Evolutionary conservation across 805 yeast genomes (phyloP), one percentile per base, ranked within the genome.

Genomic region (Wickerhamomyces xylosicus): DNA sequence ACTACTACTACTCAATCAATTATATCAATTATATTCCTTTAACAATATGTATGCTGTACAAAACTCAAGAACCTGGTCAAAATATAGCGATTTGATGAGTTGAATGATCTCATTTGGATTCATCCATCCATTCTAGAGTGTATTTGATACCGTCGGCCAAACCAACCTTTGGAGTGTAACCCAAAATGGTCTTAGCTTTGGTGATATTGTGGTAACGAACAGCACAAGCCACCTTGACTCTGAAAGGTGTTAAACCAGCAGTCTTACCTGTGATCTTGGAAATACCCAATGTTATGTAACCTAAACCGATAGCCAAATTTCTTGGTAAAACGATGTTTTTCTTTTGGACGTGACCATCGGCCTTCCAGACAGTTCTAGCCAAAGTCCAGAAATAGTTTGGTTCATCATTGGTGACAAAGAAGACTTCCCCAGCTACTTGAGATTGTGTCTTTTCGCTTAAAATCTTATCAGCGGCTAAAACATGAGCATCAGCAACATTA

Each of bases 301-400:
- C 97, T 32, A 81, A 77, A 2, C 66, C 71, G 43, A 92, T 71
- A 2, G 95, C 97, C n/a, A 85, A 63, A 0, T 83, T 76, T 52
- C 82, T 74, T 35, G 70, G 69, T 41, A 92, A 69, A 17, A 77
- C 87, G 47, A 85, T 77, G 48, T 77, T 79, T 38, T 61, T 67
- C 21, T 70, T 71, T 48, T 82, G 92, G 40, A 85, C 71, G 54
- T 79, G 82, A 3, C 96, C 97, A 61, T 87, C 96, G 18, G 90
- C 89, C 58, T 90, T 90, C 97, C 97, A 92, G 19, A 92, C 95
- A 2, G 95, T 83, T 54, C 97, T 75, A 8, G 97, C 97, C 50
- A 92, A 67, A 3, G 97, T 85, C 97, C 97, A 92, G 61, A 92
- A 92, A 61, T 89, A 94, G 15, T 92, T 74, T 16, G 98, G 98